Evolutionary conservation across 169 alveolate genomes (phyloP).

Genomic region (Plasmodium fragile): DNA sequence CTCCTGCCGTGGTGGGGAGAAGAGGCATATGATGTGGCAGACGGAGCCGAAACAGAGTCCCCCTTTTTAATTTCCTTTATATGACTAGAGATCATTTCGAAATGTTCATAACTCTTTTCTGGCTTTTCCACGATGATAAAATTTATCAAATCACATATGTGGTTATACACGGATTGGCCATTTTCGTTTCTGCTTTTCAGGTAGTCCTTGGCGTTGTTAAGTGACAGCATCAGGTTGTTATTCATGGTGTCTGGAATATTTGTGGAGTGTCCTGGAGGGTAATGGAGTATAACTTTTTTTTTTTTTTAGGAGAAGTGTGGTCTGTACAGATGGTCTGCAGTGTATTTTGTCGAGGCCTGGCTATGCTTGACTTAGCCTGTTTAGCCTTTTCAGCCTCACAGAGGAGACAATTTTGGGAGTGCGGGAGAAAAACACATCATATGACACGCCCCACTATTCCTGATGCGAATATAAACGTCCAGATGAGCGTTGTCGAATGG

Average conservation of each 20-base stretch:
- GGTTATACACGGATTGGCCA: conserved; percentile 55
- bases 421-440: not conserved
- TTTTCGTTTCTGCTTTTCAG: conserved; percentile 41
- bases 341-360: not conserved
- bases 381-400: not conserved
- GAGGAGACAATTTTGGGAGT: not conserved
- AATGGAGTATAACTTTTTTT: not conserved
- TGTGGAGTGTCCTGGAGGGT: not conserved
- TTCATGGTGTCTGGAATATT: conserved; percentile 9
- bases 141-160: conserved; percentile 43
- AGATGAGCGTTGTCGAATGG: not conserved
- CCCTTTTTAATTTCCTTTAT: conserved; percentile 50
- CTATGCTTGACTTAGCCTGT: not conserved
- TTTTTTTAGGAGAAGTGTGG: not conserved
- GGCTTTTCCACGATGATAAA: conserved; percentile 65
- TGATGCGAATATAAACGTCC: not conserved
- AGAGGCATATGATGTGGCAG: not conserved
- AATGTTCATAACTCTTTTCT: conserved; percentile 44
- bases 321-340: not conserved
- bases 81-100: conserved; percentile 64
- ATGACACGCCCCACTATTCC: not conserved
- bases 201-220: conserved; percentile 66
- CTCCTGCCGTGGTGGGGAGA: not conserved
- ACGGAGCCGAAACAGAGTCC: not conserved
- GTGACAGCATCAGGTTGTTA: conserved; percentile 30